Base-by-base conservation (phyloP, 2,329 filamentous ascomycete species). In the Alternaria burnsii region DNA sequence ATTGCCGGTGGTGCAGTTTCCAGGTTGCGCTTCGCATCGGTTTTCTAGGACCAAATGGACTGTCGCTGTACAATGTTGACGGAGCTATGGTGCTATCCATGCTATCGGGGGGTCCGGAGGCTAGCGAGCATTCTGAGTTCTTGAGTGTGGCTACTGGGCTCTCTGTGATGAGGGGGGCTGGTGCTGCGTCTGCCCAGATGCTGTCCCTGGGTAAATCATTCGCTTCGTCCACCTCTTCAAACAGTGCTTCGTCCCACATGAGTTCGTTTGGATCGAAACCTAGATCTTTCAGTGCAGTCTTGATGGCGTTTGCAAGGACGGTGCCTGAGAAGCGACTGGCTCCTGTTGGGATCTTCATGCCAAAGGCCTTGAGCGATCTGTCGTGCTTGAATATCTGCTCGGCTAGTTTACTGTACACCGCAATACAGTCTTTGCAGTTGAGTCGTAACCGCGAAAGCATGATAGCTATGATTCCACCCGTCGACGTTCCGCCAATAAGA, bases 181-280 rank as follows among this genome's bases (percentile, higher is more conserved):
- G 70, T 14, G 58, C 38, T 3, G 64, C 61, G 44, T 78, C 71
- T 6, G 70, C 63, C 78, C 78, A 80, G 10, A 80, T 79, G 44
- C 71, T 80, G 50, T 77, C 68, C 4, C 53, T 55, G 16, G 70
- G 69, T 9, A 72, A 54, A 18, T 73, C 68, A 8, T 50, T 63
- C 7, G 47, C 44, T 8, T 76, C 72, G 22, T 70, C 69, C 8
- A 76, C 53, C 51, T 79, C 77, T 61, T 80, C 76, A 36, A 80
- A 79, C 1, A 79, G 62, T 1, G 72, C 73, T 46, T 78, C 77
- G 30, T 80, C 78, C 78, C 78, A 80, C 77, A 80, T 78, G n/a
- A 70, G 54, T 47, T 79, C 77, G 54, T 79, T 59, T 52, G 77
- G 71, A 28, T 69, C 59, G 42, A 76, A 79, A 10, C 69, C 72